Evolutionary conservation across 1,284 basidiomycete genomes (phyloP), one percentile per base, ranked within the genome.

Genomic region (Fomitiporia mediterranea): DNA sequence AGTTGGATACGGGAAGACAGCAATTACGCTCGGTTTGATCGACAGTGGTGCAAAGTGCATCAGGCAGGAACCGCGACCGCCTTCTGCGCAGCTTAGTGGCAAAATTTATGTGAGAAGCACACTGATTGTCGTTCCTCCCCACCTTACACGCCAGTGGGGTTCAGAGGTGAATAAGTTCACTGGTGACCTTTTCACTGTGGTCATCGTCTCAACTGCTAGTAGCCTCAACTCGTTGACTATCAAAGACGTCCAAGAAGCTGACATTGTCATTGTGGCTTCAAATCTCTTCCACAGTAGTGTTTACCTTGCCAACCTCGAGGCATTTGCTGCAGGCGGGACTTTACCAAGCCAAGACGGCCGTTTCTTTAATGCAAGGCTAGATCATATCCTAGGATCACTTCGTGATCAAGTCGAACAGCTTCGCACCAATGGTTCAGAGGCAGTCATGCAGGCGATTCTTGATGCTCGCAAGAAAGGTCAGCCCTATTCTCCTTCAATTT

Each of bases 1-100:
- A 69, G 94, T 98, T 62, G 94, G 95, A 50, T 98, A 98, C 67
- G 94, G 94, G 32, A 98, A 98, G 74, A 98, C 94, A 0, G 94
- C 94, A 25, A 97, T 98, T 63, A 94, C 93, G 0, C 79, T 98
- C 19, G 94, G 89, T 8, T 77, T 98, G 54, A 88, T 96, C 61
- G 86, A 89, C 65, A 86, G 82, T 65, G 78, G 81, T 55, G 73
- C 71, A 52, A 78, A 81, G 62, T 70, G 77, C 37, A 80, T 89
- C 30, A 75, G 76, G 55, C 74, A 78, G 53, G 80, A 85, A 58
- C 80, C 86, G 60, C 67, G 72, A 1, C 73, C 75, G n/a, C 73
- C 75, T 47, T 75, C 75, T 54, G 72, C 73, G 6, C 68, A 77
- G 15, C 71, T 87, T 13, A 67, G 75, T 1, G 88, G 89, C 47